A percentile compares a stretch with the other conserved stretches of the same genome.
These are phyloP conservation scores for Trifolium subterraneum DNA, from an alignment of 306 rosid genomes.

Conservation along the genomic window DNA sequence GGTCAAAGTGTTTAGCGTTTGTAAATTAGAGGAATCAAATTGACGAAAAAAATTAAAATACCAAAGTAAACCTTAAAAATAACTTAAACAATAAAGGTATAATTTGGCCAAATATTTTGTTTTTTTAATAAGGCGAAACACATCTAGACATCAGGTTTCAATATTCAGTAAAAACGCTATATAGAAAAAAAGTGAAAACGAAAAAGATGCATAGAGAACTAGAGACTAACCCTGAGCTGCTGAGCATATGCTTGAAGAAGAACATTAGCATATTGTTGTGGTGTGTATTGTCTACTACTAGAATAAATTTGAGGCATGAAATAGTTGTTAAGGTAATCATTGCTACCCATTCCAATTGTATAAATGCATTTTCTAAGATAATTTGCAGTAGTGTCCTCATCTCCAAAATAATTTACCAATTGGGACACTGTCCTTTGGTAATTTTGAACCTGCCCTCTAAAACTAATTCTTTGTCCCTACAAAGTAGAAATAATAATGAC, in stretches of 20 bases:
- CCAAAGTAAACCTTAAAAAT: too few species aligned
- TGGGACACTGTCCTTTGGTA: slow-evolving; percentile 75
- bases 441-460: slow-evolving; percentile 81
- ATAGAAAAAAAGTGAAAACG: background rate
- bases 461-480: slow-evolving; percentile 83
- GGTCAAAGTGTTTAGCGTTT: too few species aligned
- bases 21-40: too few species aligned
- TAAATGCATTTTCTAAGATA: slow-evolving; percentile 79
- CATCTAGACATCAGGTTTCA: too few species aligned
- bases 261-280: slow-evolving; percentile 67
- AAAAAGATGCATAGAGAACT: background rate
- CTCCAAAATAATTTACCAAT: slow-evolving; percentile 66
- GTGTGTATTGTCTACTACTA: slow-evolving; percentile 65
- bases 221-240: slow-evolving; percentile 61
- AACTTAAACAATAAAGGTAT: too few species aligned
- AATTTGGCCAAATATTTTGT: background rate
- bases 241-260: slow-evolving; percentile 69
- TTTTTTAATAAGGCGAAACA: too few species aligned
- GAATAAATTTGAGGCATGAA: slow-evolving; percentile 82
- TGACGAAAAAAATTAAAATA: too few species aligned
- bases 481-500: background rate
- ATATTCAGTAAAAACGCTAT: background rate
- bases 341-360: slow-evolving; percentile 91
- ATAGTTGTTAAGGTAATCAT: slow-evolving; percentile 95
- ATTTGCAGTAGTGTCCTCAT: slow-evolving; percentile 59